Evolutionary conservation across 305 asterid genomes (phyloP).

Genomic region (Fraxinus paxiana): DNA sequence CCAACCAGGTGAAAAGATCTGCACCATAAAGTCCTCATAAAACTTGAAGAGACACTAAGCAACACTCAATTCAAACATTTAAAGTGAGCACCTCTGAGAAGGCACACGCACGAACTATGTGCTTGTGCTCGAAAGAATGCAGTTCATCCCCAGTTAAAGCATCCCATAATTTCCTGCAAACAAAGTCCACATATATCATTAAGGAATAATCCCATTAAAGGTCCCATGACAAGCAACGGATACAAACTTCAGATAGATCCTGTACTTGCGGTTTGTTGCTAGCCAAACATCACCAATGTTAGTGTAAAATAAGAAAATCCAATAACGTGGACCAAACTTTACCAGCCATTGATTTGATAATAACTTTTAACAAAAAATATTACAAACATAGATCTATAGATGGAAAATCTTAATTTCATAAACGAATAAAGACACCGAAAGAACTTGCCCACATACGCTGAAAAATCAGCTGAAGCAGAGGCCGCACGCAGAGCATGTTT

Average conservation of each 20-base stretch:
- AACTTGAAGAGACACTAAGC: not conserved
- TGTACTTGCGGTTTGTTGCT: slow-evolving; percentile 6
- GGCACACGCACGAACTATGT: slow-evolving; percentile 88
- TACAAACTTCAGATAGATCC: slow-evolving; percentile 14
- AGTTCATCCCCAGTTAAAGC: slow-evolving; percentile 85
- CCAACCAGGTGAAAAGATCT: not conserved
- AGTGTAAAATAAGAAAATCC: not conserved
- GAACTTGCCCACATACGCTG: slow-evolving; percentile 56
- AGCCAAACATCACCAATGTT: not conserved
- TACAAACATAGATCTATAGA: not conserved
- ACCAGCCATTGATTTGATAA: not conserved
- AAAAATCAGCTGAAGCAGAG: slow-evolving; percentile 93
- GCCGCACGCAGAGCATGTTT: slow-evolving; percentile 86
- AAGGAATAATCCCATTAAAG: slow-evolving; percentile 9
- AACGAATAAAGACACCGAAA: not conserved
- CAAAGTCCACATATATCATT: slow-evolving; percentile 13
- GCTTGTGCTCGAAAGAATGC: slow-evolving; percentile 95
- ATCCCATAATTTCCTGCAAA: slow-evolving; percentile 90
- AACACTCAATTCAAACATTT: not conserved
- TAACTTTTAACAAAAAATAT: not conserved
- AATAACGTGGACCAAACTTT: not conserved
- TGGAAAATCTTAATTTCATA: not conserved
- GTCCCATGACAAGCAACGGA: not conserved
- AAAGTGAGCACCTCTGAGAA: slow-evolving; percentile 68
- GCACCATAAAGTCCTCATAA: not conserved